phyloP scores from a whole-genome alignment of 805 yeast species.

The Martiniozyma abietophila region DNA sequence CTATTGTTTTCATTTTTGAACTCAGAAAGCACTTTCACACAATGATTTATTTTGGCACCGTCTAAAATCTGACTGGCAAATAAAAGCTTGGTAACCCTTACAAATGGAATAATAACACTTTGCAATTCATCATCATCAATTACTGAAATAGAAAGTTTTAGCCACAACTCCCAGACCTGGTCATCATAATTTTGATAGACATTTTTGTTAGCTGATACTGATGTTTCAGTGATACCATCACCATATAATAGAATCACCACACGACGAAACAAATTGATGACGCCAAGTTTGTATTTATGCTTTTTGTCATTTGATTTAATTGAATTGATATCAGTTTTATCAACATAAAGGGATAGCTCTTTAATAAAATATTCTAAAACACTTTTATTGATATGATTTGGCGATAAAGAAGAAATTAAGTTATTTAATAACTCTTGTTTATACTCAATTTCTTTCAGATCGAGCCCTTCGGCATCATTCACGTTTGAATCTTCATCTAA shows the following conservation, averaged over 20 bases:
- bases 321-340: conserved; percentile 3
- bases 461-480: no score
- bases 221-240: neutral
- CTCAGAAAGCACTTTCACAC: conserved; percentile 25
- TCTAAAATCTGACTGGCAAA: conserved; percentile 1
- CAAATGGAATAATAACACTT: conserved; percentile 46
- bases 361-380: conserved; percentile 5
- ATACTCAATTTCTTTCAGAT: no score
- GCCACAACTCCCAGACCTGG: conserved; percentile 13
- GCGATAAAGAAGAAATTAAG: conserved; percentile 6
- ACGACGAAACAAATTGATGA: conserved; percentile 19
- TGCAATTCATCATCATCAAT: conserved; percentile 30
- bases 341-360: neutral
- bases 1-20: conserved; percentile 31
- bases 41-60: conserved; percentile 36
- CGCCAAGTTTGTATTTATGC: conserved; percentile 19
- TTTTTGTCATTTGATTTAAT: conserved; percentile 10
- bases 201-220: neutral
- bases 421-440: conserved; percentile 6
- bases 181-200: neutral
- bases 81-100: conserved; percentile 18
- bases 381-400: conserved; percentile 1
- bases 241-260: conserved; percentile 3
- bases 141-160: conserved; percentile 10
- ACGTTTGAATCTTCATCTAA: conserved; percentile 21